These are phyloP conservation scores for Meredithiella fracta DNA, from an alignment of 2,329 filamentous ascomycete species.

Conservation along the genomic window DNA sequence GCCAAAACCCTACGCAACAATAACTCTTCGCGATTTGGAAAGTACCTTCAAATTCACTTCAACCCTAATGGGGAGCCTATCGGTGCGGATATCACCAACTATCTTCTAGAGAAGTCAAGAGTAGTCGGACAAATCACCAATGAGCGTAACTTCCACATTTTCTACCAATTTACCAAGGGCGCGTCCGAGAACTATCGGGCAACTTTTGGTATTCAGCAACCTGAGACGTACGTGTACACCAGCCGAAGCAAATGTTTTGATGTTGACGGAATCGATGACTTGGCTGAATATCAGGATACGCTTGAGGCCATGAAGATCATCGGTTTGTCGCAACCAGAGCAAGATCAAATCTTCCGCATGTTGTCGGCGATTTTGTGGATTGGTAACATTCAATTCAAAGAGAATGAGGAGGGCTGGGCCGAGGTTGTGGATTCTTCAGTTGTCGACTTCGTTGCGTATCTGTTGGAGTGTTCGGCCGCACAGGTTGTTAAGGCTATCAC, in stretches of 20 bases:
- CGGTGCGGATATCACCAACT: constrained; percentile 96
- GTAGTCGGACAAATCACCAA: constrained; percentile 90
- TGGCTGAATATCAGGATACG: constrained; percentile 77
- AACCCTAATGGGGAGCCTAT: constrained; percentile 81
- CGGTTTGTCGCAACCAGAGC: constrained; percentile 70
- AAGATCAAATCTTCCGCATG: constrained; percentile 95
- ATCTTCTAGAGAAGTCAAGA: constrained; percentile 84
- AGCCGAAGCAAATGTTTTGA: constrained; percentile 89
- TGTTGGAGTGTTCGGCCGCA: constrained; percentile 70
- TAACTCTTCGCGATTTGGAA: constrained; percentile 96
- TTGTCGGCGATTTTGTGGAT: constrained; percentile 82
- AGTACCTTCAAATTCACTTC: constrained; percentile 95
- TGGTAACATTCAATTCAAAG: constrained; percentile 79
- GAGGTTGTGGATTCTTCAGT: constrained; percentile 77
- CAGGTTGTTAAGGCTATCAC: constrained; percentile 78
- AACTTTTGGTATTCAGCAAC: constrained; percentile 77
- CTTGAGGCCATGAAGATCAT: constrained; percentile 90
- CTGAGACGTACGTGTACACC: constrained; percentile 85
- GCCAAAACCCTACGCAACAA: constrained; percentile 97
- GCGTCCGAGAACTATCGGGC: constrained; percentile 76
- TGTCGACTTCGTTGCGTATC: constrained; percentile 84
- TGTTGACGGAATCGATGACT: constrained; percentile 84
- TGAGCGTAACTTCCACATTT: constrained; percentile 98
- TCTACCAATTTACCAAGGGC: constrained; percentile 96
- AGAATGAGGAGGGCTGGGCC: constrained; percentile 81